phyloP scores from a whole-genome alignment of 2,329 filamentous ascomycete genomes.

The Pseudogymnoascus sp. region DNA sequence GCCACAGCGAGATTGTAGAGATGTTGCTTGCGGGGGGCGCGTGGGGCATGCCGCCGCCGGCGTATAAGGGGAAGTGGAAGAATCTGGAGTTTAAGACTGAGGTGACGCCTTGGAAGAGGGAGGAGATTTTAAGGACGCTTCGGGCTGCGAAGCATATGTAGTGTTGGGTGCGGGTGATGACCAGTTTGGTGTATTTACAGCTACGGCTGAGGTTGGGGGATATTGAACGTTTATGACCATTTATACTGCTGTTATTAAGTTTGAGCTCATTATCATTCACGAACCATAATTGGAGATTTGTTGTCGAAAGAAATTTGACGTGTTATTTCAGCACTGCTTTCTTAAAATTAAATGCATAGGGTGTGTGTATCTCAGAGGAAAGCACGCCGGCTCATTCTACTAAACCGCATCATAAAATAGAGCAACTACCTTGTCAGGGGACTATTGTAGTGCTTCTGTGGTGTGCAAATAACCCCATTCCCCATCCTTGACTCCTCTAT shows the following conservation, averaged over 20 bases:
- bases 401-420: background rate
- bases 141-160: background rate
- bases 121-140: background rate
- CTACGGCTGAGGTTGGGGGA: background rate
- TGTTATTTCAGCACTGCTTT: background rate
- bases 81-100: background rate
- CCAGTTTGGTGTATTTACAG: background rate
- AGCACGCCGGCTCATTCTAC: background rate
- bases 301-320: background rate
- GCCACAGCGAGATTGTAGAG: background rate
- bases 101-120: background rate
- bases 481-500: conserved; percentile 57
- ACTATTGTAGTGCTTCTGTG: conserved; percentile 19
- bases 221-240: background rate
- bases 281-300: background rate
- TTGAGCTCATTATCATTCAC: background rate
- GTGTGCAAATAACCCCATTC: conserved; percentile 62
- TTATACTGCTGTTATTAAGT: background rate
- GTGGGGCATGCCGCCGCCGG: background rate
- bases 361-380: background rate
- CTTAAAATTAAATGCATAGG: background rate
- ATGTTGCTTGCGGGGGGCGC: background rate
- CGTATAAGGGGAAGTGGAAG: conserved; percentile 5
- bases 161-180: background rate
- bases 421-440: conserved; percentile 52